Evolutionary conservation across 1,284 basidiomycete genomes (phyloP), one percentile per base, ranked within the genome.

Genomic region (Chiua sp.): DNA sequence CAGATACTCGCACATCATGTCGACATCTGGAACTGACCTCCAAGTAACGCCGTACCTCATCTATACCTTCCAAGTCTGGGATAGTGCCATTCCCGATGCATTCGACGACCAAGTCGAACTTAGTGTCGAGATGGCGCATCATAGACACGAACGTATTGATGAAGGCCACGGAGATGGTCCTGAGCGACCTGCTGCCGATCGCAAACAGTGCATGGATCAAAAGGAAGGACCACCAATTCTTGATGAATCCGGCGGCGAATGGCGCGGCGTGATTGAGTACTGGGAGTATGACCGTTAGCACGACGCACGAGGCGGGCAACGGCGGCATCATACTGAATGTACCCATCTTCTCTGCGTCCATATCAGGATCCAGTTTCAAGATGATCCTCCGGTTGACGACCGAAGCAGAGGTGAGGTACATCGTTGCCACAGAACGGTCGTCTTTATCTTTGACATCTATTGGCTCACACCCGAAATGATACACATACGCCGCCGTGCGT

Each of bases 121-220:
- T 54, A 12, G 51, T 44, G 22, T 66, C 64, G 23, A 65, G 47
- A 33, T 47, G n/a, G 11, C 44, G 49, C 16, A 59, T 54, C 48
- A 65, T 33, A 11, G 63, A 60, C 18, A 62, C 22, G 26, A 62
- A 53, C 3, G 42, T 42, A 22, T 23, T 44, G 5, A 44, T 23
- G 46, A 60, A 65, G 15, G 47, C 6, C 18, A 51, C 46, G 13
- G 3, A 20, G n/a, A 63, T 63, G 4, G 28, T 39, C 23, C 47
- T 46, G 4, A 70, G 51, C 13, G 57, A 52, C 44, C 33, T 55
- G 52, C 61, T 57, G 5, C 52, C 23, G 16, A 73, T 15, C 15
- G 59, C 54, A 49, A 70, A 71, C 13, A 71, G 26, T 2, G 52
- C 69, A 18, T 68, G 69, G 11, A 68, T 60, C 5, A 71, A 48